These are phyloP conservation scores for Xanthoceras sorbifolium DNA, from an alignment of 345 rosid species.

Conservation along the genomic window DNA sequence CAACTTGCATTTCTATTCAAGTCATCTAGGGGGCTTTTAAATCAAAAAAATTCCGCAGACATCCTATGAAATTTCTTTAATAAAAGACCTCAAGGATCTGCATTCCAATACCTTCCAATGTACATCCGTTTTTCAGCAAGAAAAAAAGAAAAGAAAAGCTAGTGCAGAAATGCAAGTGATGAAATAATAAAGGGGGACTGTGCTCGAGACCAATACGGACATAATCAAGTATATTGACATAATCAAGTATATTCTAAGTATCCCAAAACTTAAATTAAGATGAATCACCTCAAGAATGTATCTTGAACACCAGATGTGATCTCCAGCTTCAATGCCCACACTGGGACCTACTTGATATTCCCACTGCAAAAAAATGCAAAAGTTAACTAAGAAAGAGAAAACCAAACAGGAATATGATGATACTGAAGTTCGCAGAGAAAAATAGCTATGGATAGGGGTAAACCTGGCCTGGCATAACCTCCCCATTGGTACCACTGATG, in stretches of 20 bases:
- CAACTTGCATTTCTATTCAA: background rate
- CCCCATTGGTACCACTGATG: conserved; percentile 95
- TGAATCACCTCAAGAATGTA: conserved; percentile 88
- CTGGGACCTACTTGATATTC: conserved; percentile 99
- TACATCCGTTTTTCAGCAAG: background rate
- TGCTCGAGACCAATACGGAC: background rate
- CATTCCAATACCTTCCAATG: background rate
- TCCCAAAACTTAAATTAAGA: background rate
- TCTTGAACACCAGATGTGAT: conserved; percentile 93
- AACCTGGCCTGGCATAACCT: conserved; percentile 99
- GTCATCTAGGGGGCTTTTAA: background rate
- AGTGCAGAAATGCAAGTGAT: background rate
- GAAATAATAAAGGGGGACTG: background rate
- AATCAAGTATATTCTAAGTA: background rate
- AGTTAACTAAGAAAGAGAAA: conserved; percentile 12
- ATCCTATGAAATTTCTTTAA: background rate
- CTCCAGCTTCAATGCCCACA: conserved; percentile 94
- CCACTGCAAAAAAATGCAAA: conserved; percentile 58
- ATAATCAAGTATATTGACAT: background rate
- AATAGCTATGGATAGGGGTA: conserved; percentile 6
- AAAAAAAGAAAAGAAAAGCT: background rate
- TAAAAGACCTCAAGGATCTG: background rate
- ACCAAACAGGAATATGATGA: background rate
- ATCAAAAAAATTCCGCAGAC: background rate
- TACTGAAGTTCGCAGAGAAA: background rate